phyloP scores from a whole-genome alignment of 441 rosid genomes.

The Euphorbia corollata region DNA sequence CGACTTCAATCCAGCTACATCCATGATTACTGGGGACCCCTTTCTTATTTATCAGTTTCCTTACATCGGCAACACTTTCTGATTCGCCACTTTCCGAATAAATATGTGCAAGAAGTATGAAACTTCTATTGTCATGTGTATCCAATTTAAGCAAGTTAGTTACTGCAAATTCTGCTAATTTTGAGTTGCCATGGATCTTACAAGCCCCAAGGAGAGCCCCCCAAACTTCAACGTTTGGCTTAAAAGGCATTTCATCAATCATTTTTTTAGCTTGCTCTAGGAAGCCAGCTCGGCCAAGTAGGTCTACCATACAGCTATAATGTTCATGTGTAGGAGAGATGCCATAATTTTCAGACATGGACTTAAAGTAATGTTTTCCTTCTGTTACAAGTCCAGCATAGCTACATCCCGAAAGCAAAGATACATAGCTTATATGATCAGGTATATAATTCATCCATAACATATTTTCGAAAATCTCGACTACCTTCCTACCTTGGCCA shows the following conservation, averaged over 20 bases:
- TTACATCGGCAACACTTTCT: constrained; percentile 21
- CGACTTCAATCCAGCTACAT: constrained; percentile 27
- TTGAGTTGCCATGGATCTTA: constrained; percentile 18
- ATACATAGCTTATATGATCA: constrained; percentile 19
- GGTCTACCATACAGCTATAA: constrained; percentile 27
- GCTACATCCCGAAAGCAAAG: constrained; percentile 28
- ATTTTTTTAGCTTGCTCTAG: constrained; percentile 23
- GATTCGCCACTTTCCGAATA: constrained; percentile 21
- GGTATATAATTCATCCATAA: constrained; percentile 12
- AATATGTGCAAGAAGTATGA: constrained; percentile 19
- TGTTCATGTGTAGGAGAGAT: constrained; percentile 21
- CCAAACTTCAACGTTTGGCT: constrained; percentile 22
- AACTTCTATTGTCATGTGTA: constrained; percentile 14
- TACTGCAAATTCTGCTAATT: constrained; percentile 22
- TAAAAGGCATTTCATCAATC: constrained; percentile 23
- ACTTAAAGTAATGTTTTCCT: constrained; percentile 22
- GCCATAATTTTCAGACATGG: constrained; percentile 23
- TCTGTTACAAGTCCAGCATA: constrained; percentile 27
- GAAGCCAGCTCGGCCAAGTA: constrained; percentile 25
- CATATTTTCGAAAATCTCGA: too few species aligned
- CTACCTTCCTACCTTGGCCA: too few species aligned
- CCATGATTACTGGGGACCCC: constrained; percentile 19
- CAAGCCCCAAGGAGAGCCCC: constrained; percentile 29
- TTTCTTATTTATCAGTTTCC: constrained; percentile 24
- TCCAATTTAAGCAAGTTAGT: constrained; percentile 22